Evolutionary conservation across 2,329 filamentous ascomycete genomes (phyloP), one percentile per base, ranked within the genome.

Genomic region (Diaporthe ampelina): DNA sequence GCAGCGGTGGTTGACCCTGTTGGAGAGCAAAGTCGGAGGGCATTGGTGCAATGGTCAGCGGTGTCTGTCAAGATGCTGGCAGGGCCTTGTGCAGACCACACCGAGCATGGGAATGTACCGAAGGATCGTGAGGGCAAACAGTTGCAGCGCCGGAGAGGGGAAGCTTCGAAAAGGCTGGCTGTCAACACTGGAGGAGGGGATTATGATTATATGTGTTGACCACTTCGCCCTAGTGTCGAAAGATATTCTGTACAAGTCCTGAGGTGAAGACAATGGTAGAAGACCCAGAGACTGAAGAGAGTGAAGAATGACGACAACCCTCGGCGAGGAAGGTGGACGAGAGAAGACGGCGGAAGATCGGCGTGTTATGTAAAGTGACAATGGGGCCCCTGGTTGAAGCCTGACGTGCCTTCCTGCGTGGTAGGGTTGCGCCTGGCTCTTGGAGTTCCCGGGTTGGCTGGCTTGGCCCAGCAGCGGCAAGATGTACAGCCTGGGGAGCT

Each of bases 1-100:
- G 72, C 50, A 61, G 63, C 32, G 63, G 63, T 68, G 63, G 63
- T 68, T 68, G 63, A 68, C 63, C 70, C 45, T 65, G 73, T 26
- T 74, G 50, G 50, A 61, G 58, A 50, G 57, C 73, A 67, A 72
- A 72, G 73, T 72, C 68, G 73, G 69, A 67, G 21, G 73, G 52
- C 58, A 70, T 71, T n/a, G 73, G 58, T 63, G 29, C 69, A 57
- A 59, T 63, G 8, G 50, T 72, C 29, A 58, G 68, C 26, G 59
- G 69, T 67, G 40, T 40, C 48, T 52, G 32, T 68, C 48, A 40
- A 68, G 48, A 17, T 67, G 63, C 63, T 67, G 63, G 45, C 63
- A 32, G 21, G 63, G 63, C 63, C 63, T 7, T 19, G n/a, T 24
- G 63, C 32, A 67, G 63, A 68, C 63, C 63, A 54, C 63, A 68